Evolutionary conservation across 2,329 filamentous ascomycete species (phyloP), one percentile per base, ranked within the genome.

Genomic region (Diplodia scrobiculata): DNA sequence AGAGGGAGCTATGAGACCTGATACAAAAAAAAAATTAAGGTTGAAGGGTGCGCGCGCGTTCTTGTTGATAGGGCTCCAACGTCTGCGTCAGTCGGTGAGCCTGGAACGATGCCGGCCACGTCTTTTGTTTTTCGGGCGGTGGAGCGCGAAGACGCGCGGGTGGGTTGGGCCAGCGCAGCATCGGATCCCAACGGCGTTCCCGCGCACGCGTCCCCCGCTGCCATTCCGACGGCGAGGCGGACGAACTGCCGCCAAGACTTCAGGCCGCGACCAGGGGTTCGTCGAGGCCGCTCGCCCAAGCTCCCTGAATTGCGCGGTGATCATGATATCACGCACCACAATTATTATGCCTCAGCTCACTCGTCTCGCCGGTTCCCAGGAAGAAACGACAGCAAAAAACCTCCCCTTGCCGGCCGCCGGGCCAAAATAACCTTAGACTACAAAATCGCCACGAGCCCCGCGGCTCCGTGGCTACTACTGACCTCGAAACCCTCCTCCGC

Each of bases 401-500:
- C 55, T 45, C 32, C 55, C 55, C 55, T 17, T 60, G 14, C 55
- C 55, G 25, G 41, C 38, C 55, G 14, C 55, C 38, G 38, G 55
- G 55, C 55, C 55, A 48, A 60, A 60, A 60, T 60, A 58, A 36
- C 34, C 54, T 36, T 58, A 60, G 41, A 60, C 55, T 60, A 60
- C 55, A 60, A 60, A 45, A 45, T 48, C 55, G 41, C 21, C 55
- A 25, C n/a, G 34, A 10, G 55, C 54, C 36, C 38, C 21, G 10
- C 34, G 34, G 34, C 34, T 36, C 34, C 13, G 34, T 45, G 54
- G 45, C 54, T 60, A 34, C 55, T 48, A 34, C 41, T 19, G 9
- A 19, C 55, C 41, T 60, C 55, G 51, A 53, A 53, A 34, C 6
- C 36, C 14, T 5, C 34, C 36, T 19, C 54, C 36, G 25, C 17